Evolutionary conservation across 2,329 filamentous ascomycete species (phyloP), one percentile per base, ranked within the genome.

Genomic region (Epichloe sibirici): DNA sequence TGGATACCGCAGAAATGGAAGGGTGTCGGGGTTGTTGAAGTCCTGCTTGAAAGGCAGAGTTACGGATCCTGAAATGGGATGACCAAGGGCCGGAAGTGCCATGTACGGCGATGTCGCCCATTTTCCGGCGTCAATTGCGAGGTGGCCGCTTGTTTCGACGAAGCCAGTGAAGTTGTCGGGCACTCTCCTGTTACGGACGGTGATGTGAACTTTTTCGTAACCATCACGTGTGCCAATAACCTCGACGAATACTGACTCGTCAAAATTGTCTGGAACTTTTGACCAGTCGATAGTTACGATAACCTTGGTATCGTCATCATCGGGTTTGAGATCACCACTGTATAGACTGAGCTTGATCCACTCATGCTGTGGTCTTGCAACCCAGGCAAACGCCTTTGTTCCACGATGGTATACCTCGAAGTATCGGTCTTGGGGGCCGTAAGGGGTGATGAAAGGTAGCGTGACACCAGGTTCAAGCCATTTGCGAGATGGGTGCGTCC

Each of bases 211-310:
- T 48, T 70, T 58, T 56, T 73, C 72, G 53, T 72, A 63, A 55
- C 69, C 65, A 11, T 65, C 63, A 8, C 59, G 62, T 62, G 66
- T 67, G 58, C 59, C 74, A 49, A 54, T 59, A 54, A 70, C 58
- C 39, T 68, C 63, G 8, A 69, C 59, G 3, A 59, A 49, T 2
- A 68, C 56, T 71, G 73, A 31, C 75, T 72, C 8, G 69, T 76
- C 60, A 55, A 67, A 67, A 31, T 66, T 65, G 3, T 57, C 56
- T 0, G 73, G 72, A 0, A 70, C 74, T 5, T 62, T 60, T 1
- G 59, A 17, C 68, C 68, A 70, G 40, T 67, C 61, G 31, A 69
- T 55, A 0, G 60, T 64, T 8, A 70, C 49, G 15, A 60, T 59
- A 4, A 68, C 57, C 3, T 61, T 62, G 15, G 62, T 58, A 23